Percentiles rank a stretch among this genome's conserved stretches.
Evolutionary conservation across 495 filamentous ascomycete genomes (phyloP).

Genomic region (Neurospora africana): DNA sequence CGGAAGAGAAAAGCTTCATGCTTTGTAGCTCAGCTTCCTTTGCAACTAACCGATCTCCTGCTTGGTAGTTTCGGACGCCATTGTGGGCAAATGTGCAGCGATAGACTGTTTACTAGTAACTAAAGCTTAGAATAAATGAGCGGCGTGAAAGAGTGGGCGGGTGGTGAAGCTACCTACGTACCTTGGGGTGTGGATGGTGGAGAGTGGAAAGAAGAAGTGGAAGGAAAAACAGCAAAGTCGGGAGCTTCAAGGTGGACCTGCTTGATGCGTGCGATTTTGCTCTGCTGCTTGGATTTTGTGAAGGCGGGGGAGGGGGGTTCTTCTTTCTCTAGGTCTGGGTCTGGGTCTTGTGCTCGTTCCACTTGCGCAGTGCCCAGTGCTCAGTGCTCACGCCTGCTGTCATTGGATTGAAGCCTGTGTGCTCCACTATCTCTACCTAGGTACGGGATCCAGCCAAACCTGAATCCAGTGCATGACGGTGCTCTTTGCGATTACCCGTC

Average conservation of each 20-base stretch:
- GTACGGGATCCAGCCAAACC: background rate
- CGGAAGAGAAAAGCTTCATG: background rate
- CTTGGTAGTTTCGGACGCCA: slow-evolving; percentile 21
- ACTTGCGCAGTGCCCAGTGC: background rate
- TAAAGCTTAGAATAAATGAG: background rate
- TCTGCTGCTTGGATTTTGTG: slow-evolving; percentile 24
- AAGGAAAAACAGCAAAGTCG: slow-evolving; percentile 7
- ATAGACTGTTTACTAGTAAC: background rate
- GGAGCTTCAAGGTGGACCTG: slow-evolving; percentile 3
- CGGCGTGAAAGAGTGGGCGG: background rate
- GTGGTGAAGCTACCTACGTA: background rate
- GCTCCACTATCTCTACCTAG: background rate
- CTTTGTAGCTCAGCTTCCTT: background rate
- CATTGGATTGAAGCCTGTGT: background rate
- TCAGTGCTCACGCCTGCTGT: background rate
- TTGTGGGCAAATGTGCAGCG: slow-evolving; percentile 12
- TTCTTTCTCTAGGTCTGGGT: slow-evolving; percentile 14
- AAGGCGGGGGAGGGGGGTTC: slow-evolving; percentile 31
- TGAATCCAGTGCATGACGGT: background rate
- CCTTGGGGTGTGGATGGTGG: background rate
- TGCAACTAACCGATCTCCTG: slow-evolving; percentile 32
- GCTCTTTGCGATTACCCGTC: background rate
- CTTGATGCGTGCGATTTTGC: slow-evolving; percentile 17
- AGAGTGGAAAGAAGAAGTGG: slow-evolving; percentile 1
- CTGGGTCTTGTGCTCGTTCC: background rate